A percentile compares a stretch with the other conserved stretches of the same genome.
phyloP scores from a whole-genome alignment of 257 asterid species.

The Fraxinus anomala region DNA sequence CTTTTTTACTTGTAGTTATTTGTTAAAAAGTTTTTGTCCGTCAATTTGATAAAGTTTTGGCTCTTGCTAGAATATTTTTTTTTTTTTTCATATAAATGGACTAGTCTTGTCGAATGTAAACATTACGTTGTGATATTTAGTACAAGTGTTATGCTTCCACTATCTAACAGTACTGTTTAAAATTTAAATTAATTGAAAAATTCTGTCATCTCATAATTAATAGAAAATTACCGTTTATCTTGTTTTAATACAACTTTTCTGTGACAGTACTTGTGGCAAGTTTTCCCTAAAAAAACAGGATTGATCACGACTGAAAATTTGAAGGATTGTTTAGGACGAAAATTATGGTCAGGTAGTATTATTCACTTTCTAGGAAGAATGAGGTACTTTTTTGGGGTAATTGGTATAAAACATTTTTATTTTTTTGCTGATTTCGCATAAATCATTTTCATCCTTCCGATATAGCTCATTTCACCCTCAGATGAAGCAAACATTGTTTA shows the following conservation, averaged over 20 bases:
- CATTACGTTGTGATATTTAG: neutral
- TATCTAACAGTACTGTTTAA: neutral
- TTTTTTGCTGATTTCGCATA: too few species aligned
- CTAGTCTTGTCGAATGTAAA: neutral
- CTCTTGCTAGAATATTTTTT: neutral
- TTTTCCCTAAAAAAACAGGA: too few species aligned
- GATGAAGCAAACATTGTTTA: too few species aligned
- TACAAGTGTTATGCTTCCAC: neutral
- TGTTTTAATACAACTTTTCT: neutral
- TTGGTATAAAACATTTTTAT: too few species aligned
- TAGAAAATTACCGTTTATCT: neutral
- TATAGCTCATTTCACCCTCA: too few species aligned
- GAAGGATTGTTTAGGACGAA: too few species aligned
- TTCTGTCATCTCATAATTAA: neutral
- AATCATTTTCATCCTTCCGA: too few species aligned
- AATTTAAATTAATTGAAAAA: neutral
- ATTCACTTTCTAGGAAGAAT: too few species aligned
- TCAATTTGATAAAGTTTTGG: neutral
- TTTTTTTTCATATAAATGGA: neutral
- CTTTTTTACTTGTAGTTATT: neutral
- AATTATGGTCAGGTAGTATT: too few species aligned
- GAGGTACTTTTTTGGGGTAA: too few species aligned
- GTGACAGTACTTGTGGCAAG: too few species aligned
- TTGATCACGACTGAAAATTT: too few species aligned
- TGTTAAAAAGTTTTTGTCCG: neutral